Percentiles rank a stretch among this genome's conserved stretches.
Evolutionary conservation across 192 early-diverging fungal species (phyloP).

Genomic region (Coemansia sp.): DNA sequence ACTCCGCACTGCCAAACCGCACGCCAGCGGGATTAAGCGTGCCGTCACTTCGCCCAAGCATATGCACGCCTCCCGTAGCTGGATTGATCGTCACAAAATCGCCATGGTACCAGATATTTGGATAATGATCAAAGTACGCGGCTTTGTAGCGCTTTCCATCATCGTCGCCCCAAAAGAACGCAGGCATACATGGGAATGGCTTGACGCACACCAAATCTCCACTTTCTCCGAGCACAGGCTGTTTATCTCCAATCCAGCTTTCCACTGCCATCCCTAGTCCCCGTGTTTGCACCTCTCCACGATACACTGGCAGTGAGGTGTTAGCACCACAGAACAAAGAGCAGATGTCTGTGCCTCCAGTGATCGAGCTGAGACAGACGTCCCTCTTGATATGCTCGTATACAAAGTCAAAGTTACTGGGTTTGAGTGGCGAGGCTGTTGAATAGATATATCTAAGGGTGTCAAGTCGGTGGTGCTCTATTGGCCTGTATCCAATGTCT

Average conservation of each 20-base stretch:
- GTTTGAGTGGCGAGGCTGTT: constrained; percentile 92
- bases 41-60: constrained; percentile 92
- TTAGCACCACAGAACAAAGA: constrained; percentile 95
- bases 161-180: constrained; percentile 88
- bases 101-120: constrained; percentile 93
- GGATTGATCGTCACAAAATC: constrained; percentile 89
- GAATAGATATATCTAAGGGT: constrained; percentile 80
- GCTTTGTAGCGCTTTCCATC: constrained; percentile 71
- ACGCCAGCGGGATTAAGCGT: constrained; percentile 92
- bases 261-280: constrained; percentile 94
- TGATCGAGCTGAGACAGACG: constrained; percentile 89
- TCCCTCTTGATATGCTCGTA: constrained; percentile 83
- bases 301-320: constrained; percentile 83
- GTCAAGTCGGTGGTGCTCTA: constrained; percentile 61
- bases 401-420: constrained; percentile 91
- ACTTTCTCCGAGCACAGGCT: constrained; percentile 67
- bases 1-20: constrained; percentile 90
- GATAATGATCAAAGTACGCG: constrained; percentile 89
- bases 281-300: constrained; percentile 92
- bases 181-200: constrained; percentile 98
- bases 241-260: constrained; percentile 71
- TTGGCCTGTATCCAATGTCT: constrained; percentile 70
- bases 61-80: constrained; percentile 85
- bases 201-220: constrained; percentile 91
- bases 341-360: constrained; percentile 96